Base-by-base conservation (phyloP, 768 basidiomycete genomes). In the Fomitopsis pulvina region DNA sequence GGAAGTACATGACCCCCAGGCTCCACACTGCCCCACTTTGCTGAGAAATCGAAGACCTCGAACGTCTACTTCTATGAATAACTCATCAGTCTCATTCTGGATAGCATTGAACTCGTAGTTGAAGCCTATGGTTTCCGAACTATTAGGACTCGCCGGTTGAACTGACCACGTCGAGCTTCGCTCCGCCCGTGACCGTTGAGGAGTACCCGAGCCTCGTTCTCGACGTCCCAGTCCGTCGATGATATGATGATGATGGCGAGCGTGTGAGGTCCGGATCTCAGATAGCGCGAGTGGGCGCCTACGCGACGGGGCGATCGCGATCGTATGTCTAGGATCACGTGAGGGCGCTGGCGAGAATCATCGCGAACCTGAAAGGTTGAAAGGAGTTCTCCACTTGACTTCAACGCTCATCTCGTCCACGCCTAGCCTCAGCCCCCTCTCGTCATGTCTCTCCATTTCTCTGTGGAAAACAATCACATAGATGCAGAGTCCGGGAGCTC, bases 51-150 rank as follows among this genome's bases (percentile, higher is more conserved):
- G 80, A 81, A n/a, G 4, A 81, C 73, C 49, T 75, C 84, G 51
- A 92, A 92, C 83, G 93, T 88, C 48, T 92, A 87, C 59, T 82
- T 87, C 63, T 90, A 89, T 63, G 56, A 91, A 85, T 7, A 92
- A 72, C 56, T 86, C 83, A 52, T 92, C 89, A 1, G 84, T 73
- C 60, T 88, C 84, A 40, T 88, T 76, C 41, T 85, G 75, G 29
- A 95, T 84, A 1, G 92, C 82, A 53, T 87, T 81, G 70, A 96
- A 92, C 50, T 84, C 73, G 59, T 94, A 94, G 54, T 83, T 87
- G 60, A 94, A 95, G 1, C 86, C 89, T 90, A n/a, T n/a, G n/a
- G n/a, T n/a, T n/a, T n/a, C n/a, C n/a, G n/a, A n/a, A n/a, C n/a
- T n/a, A n/a, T n/a, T n/a, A n/a, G n/a, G n/a, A n/a, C n/a, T n/a